A percentile compares a stretch with the other conserved stretches of the same genome.
Conservation (phyloP, 2,329 filamentous ascomycete species). For the Colletotrichum caudatum region DNA sequence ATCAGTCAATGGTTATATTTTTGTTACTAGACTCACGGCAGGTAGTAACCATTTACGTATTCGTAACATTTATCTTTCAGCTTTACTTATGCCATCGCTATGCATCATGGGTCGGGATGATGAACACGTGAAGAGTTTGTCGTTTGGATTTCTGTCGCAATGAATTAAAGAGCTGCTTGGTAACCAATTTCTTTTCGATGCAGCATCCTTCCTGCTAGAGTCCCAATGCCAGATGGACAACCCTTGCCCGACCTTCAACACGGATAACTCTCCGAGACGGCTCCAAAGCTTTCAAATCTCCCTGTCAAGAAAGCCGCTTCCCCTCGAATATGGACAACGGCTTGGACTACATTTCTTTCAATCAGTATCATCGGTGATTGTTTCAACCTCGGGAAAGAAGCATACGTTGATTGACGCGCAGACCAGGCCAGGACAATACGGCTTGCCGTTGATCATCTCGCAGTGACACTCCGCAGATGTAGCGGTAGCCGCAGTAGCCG, state of each 20-base stretch:
- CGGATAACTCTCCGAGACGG: not conserved
- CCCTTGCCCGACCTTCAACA: too few relatives aligned
- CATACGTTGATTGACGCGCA: not conserved
- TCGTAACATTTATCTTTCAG: too few relatives aligned
- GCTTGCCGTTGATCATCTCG: constrained; percentile 5
- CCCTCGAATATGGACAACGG: too few relatives aligned
- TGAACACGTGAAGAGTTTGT: accelerated
- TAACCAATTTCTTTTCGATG: not conserved
- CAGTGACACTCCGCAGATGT: constrained; percentile 17
- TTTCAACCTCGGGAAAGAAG: too few relatives aligned
- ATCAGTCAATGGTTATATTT: too few relatives aligned
- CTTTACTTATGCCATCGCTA: too few relatives aligned
- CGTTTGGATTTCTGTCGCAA: not conserved
- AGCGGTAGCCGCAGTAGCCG: constrained; percentile 5
- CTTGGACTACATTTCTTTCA: not conserved
- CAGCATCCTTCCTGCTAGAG: not conserved
- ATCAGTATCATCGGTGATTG: not conserved
- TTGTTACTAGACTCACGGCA: too few relatives aligned
- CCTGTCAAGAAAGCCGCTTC: not conserved
- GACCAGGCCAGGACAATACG: constrained; percentile 1
- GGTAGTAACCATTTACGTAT: too few relatives aligned
- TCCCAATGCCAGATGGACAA: not conserved
- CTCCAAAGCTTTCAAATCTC: not conserved
- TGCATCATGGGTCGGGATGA: not conserved
- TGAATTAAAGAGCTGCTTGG: not conserved